phyloP scores from a whole-genome alignment of 768 basidiomycete species.

The Albatrellus ellisii region DNA sequence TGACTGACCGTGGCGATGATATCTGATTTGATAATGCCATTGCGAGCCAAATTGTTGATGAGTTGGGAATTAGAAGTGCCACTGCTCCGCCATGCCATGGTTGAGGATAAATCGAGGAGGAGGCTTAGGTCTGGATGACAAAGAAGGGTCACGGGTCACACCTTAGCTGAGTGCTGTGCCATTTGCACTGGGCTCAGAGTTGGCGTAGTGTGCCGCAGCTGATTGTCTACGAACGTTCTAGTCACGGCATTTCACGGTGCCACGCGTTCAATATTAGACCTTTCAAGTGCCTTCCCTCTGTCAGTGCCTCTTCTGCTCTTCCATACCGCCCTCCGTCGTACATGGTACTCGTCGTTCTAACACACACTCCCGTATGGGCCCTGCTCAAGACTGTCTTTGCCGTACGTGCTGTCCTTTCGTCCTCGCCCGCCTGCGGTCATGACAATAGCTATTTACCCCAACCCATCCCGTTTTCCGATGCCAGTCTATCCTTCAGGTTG shows the following conservation, averaged over 20 bases:
- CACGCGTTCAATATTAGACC: too few species aligned
- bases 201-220: too few species aligned
- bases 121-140: too few species aligned
- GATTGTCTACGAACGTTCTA: too few species aligned
- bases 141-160: too few species aligned
- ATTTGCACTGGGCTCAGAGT: too few species aligned
- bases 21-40: conserved; percentile 43
- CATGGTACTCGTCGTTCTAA: neutral
- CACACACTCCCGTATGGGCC: conserved; percentile 24
- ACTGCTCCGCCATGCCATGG: conserved; percentile 76
- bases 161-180: too few species aligned
- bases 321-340: too few species aligned
- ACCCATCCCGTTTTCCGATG: neutral
- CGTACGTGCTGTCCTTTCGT: conserved; percentile 21
- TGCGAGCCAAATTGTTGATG: conserved; percentile 45
- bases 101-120: too few species aligned
- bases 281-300: too few species aligned
- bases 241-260: too few species aligned
- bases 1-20: conserved; percentile 38
- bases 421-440: neutral
- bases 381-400: conserved; percentile 47
- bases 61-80: conserved; percentile 64
- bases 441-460: neutral
- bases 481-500: conserved; percentile 83
- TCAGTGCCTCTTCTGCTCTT: too few species aligned